Percentiles rank a stretch among this genome's conserved stretches.
Evolutionary conservation across 495 filamentous ascomycete genomes (phyloP).

Genomic region (Staphylotrichum tortipilum): DNA sequence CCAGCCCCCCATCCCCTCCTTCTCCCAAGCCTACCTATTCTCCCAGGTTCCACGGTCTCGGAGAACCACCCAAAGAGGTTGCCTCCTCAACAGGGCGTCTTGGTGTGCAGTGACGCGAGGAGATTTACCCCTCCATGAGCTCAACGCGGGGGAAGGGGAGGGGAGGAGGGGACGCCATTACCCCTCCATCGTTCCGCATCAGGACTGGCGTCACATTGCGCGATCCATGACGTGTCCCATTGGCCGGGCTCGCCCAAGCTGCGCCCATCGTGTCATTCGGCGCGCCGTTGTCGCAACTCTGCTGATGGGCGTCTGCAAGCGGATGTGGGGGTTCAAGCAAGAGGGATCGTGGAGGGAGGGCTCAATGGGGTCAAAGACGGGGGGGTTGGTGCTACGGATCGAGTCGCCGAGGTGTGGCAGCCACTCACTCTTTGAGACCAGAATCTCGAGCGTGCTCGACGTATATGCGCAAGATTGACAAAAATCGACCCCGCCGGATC

Average conservation of each 20-base stretch:
- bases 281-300: constrained; percentile 19
- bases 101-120: constrained; percentile 15
- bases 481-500: no score
- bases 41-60: not conserved
- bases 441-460: no score
- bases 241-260: constrained; percentile 10
- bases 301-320: not conserved
- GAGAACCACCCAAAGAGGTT: not conserved
- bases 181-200: constrained; percentile 24
- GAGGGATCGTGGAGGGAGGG: no score
- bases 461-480: no score
- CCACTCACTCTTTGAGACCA: no score
- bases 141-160: constrained; percentile 29
- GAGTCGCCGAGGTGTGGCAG: no score
- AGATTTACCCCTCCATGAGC: constrained; percentile 22
- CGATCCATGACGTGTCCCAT: constrained; percentile 22
- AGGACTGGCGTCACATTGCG: constrained; percentile 29
- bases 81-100: not conserved
- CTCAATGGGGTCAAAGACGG: no score
- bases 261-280: constrained; percentile 29
- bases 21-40: no score
- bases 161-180: constrained; percentile 17
- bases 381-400: no score
- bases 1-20: no score
- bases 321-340: no score